Conservation (phyloP, 2,329 filamentous ascomycete species). For the Emericellopsis atlantica region DNA sequence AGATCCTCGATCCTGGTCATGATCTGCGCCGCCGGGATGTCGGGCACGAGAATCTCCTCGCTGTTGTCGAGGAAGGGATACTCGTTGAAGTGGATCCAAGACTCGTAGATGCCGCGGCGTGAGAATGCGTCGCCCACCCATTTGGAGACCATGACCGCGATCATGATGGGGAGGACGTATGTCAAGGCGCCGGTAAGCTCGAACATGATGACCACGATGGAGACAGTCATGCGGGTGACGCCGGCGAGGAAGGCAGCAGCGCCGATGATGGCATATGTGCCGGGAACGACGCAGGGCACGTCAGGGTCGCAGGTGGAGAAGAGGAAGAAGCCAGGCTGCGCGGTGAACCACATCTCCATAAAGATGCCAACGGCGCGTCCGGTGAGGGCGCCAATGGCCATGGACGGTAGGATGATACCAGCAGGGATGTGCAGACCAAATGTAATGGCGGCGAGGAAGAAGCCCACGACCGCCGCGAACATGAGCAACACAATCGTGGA, state of each 20-base stretch:
- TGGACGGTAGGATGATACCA: conserved; percentile 88
- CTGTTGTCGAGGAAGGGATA: conserved; percentile 93
- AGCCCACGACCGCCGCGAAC: conserved; percentile 70
- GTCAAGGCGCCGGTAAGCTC: conserved; percentile 92
- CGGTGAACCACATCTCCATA: conserved; percentile 76
- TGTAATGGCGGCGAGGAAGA: conserved; percentile 74
- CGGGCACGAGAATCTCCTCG: conserved; percentile 68
- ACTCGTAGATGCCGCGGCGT: conserved; percentile 88
- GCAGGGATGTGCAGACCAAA: conserved; percentile 93
- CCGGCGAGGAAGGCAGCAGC: conserved; percentile 90
- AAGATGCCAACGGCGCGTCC: conserved; percentile 83
- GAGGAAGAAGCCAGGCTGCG: conserved; percentile 62
- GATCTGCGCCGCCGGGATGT: conserved; percentile 73
- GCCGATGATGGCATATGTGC: conserved; percentile 92
- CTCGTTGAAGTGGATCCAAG: conserved; percentile 92
- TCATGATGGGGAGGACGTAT: conserved; percentile 97
- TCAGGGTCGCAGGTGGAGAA: conserved; percentile 79
- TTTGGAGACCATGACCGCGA: conserved; percentile 95
- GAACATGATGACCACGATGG: conserved; percentile 98
- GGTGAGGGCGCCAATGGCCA: conserved; percentile 86
- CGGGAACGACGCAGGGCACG: conserved; percentile 78
- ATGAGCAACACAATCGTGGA: conserved; percentile 74
- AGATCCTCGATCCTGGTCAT: conserved; percentile 92
- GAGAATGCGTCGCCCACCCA: conserved; percentile 97
- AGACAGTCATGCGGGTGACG: conserved; percentile 92